Conservation (phyloP, 2,329 filamentous ascomycete genomes). For the Fusarium illudens region DNA sequence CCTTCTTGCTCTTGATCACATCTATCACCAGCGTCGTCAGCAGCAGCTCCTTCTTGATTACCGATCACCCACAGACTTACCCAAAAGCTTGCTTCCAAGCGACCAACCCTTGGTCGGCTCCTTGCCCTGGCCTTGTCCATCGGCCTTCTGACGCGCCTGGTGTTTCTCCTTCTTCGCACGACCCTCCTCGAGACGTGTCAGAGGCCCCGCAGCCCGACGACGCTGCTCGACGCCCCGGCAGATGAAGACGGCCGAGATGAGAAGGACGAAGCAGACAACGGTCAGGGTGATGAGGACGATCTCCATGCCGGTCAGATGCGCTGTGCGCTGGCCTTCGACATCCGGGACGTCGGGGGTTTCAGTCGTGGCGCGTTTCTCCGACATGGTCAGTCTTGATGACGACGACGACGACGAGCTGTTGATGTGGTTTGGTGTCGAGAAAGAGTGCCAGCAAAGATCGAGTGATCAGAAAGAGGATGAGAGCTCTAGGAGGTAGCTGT, state of each 20-base stretch:
- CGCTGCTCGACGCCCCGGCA: conserved; percentile 30
- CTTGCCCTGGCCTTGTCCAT: not conserved
- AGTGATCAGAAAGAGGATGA: not conserved
- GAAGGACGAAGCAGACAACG: conserved; percentile 33
- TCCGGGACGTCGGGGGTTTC: not conserved
- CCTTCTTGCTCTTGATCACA: not conserved
- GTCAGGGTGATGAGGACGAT: conserved; percentile 42
- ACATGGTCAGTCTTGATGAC: not conserved
- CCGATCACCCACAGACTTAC: conserved; percentile 8
- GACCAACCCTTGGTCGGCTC: not conserved
- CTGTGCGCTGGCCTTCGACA: not conserved
- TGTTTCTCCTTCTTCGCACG: not conserved
- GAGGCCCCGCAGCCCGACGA: conserved; percentile 3
- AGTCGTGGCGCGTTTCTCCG: not conserved
- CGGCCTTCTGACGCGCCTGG: not conserved
- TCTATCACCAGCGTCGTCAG: conserved; percentile 5
- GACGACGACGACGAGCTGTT: not conserved
- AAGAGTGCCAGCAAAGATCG: not conserved
- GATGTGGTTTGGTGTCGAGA: not conserved
- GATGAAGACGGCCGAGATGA: conserved; percentile 37
- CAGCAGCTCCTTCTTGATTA: not conserved
- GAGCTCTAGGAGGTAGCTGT: not conserved
- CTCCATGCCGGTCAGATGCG: conserved; percentile 38
- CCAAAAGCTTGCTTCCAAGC: not conserved
- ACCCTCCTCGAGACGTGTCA: conserved; percentile 23